These are phyloP conservation scores for Akanthomyces dipterigenus DNA, from an alignment of 2,329 filamentous ascomycete species.

Conservation along the genomic window DNA sequence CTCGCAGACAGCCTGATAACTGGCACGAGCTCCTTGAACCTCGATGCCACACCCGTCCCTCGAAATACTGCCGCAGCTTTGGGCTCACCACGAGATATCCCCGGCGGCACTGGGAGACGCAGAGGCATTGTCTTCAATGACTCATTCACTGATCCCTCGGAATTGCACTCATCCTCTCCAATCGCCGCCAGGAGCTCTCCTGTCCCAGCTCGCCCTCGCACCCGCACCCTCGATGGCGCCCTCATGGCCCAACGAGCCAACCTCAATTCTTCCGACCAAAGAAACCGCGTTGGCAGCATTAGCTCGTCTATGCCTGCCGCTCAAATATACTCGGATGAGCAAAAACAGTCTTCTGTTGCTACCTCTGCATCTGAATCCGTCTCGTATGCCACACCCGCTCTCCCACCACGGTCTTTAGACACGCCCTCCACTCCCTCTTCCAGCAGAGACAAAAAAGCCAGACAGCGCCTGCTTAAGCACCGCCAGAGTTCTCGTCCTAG, in stretches of 20 bases:
- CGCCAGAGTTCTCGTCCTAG: constrained; percentile 49
- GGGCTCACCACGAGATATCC: constrained; percentile 26
- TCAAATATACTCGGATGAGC: constrained; percentile 45
- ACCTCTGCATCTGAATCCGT: constrained; percentile 33
- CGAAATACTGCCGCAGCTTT: constrained; percentile 21
- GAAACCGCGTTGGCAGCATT: constrained; percentile 64
- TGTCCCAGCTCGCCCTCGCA: constrained; percentile 42
- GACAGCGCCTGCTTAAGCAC: constrained; percentile 46
- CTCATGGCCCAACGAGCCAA: constrained; percentile 40
- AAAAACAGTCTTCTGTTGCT: constrained; percentile 28
- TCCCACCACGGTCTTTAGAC: constrained; percentile 24
- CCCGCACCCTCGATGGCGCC: constrained; percentile 51
- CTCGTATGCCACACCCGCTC: constrained; percentile 33
- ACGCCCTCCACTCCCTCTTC: constrained; percentile 24
- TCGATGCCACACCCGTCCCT: neutral
- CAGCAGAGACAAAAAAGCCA: constrained; percentile 37
- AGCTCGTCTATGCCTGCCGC: constrained; percentile 50
- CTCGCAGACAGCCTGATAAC: neutral
- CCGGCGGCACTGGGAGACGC: constrained; percentile 36
- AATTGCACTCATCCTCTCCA: constrained; percentile 37
- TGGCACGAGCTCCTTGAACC: neutral
- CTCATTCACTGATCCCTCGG: constrained; percentile 43
- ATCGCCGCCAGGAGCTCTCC: constrained; percentile 21
- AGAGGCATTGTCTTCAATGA: constrained; percentile 58
- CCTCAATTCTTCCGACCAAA: constrained; percentile 38